A percentile compares a stretch with the other conserved stretches of the same genome.
Conservation (phyloP, 768 basidiomycete species). For the Leccinum broughii region DNA sequence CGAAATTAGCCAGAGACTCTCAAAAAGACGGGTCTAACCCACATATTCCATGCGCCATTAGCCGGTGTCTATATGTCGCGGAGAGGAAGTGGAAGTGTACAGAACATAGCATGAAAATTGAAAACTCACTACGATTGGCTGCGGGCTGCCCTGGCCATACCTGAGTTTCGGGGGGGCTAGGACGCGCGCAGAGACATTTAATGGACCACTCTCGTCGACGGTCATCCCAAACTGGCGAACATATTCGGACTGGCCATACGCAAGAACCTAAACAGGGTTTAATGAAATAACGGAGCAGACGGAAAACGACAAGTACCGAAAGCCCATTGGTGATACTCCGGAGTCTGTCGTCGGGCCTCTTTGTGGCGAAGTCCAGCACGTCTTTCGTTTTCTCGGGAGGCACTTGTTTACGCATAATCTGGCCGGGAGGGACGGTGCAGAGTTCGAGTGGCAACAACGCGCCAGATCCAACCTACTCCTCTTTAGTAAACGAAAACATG, state of each 20-base stretch:
- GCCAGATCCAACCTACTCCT: slow-evolving; percentile 52
- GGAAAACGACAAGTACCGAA: slow-evolving; percentile 36
- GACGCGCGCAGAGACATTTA: slow-evolving; percentile 61
- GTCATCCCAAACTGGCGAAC: slow-evolving; percentile 72
- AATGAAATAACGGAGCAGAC: background rate
- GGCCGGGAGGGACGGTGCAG: slow-evolving; percentile 61
- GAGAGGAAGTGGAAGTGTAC: slow-evolving; percentile 10
- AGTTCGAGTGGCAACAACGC: slow-evolving; percentile 69
- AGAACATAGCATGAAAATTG: background rate
- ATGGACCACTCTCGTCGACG: slow-evolving; percentile 53
- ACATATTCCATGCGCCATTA: slow-evolving; percentile 84
- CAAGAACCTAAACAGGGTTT: slow-evolving; percentile 45
- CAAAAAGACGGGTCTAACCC: slow-evolving; percentile 14
- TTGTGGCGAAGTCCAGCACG: slow-evolving; percentile 67
- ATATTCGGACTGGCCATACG: slow-evolving; percentile 75
- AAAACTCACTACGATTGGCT: slow-evolving; percentile 54
- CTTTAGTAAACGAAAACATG: slow-evolving; percentile 22
- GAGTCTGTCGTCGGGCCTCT: slow-evolving; percentile 58
- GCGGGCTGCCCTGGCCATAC: slow-evolving; percentile 60
- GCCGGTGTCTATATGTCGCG: slow-evolving; percentile 46
- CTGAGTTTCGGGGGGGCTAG: slow-evolving; percentile 62
- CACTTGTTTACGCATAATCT: slow-evolving; percentile 72
- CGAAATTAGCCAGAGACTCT: slow-evolving; percentile 5
- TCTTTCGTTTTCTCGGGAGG: slow-evolving; percentile 64
- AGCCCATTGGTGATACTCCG: slow-evolving; percentile 54